These are phyloP conservation scores for Agrocybe chaxingu DNA, from an alignment of 768 basidiomycete species.

Conservation along the genomic window DNA sequence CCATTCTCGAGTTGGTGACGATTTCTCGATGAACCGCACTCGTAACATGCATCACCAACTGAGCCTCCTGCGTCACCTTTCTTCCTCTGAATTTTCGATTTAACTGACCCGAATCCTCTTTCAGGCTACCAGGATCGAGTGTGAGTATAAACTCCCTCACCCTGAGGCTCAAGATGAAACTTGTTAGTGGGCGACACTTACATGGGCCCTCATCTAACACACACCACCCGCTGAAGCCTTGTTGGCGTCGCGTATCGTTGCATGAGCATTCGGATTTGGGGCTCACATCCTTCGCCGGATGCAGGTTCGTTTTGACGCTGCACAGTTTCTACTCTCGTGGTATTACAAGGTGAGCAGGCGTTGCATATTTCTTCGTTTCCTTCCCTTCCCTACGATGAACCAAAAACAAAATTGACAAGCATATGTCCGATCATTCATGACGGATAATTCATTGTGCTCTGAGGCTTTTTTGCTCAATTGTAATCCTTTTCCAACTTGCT, in stretches of 20 bases:
- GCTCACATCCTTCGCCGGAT: no score
- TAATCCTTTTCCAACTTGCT: neutral
- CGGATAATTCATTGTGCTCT: conserved; percentile 20
- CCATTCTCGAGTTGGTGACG: conserved; percentile 74
- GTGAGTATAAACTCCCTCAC: no score
- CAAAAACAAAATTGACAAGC: conserved; percentile 20
- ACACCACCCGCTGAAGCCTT: no score
- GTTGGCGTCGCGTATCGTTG: no score
- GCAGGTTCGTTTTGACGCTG: neutral
- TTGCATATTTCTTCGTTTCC: neutral
- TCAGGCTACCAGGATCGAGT: no score
- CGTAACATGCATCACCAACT: conserved; percentile 78
- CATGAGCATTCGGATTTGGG: no score
- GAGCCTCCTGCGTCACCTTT: conserved; percentile 25
- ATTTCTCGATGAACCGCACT: conserved; percentile 65
- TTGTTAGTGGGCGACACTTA: no score
- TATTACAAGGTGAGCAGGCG: neutral
- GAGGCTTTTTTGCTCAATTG: conserved; percentile 10
- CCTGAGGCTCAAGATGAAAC: no score
- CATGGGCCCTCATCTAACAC: no score
- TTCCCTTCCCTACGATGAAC: conserved; percentile 18
- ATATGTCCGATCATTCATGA: conserved; percentile 24
- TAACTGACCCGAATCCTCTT: no score
- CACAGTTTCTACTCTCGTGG: neutral
- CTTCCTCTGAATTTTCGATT: conserved; percentile 2